Conservation (phyloP, 2,329 filamentous ascomycete genomes). For the Talaromyces sp. region DNA sequence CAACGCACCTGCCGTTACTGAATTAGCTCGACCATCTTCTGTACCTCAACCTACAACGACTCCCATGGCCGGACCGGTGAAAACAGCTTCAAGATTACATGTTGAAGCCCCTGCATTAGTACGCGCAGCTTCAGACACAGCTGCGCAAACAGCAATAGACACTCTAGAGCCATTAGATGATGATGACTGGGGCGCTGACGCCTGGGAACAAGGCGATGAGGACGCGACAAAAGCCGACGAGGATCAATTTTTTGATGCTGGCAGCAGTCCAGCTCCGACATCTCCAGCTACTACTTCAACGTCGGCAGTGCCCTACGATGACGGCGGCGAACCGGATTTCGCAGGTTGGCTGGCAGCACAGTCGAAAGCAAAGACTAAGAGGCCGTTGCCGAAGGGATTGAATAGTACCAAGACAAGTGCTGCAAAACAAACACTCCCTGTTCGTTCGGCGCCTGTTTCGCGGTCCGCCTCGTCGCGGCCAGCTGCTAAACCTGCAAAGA, state of each 20-base stretch:
- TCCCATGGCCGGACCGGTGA: slow-evolving; percentile 26
- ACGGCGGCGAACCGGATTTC: slow-evolving; percentile 89
- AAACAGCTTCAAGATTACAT: slow-evolving; percentile 25
- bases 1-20: slow-evolving; percentile 43
- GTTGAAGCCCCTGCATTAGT: slow-evolving; percentile 30
- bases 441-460: slow-evolving; percentile 33
- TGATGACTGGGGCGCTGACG: slow-evolving; percentile 50
- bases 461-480: slow-evolving; percentile 40
- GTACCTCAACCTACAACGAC: slow-evolving; percentile 43
- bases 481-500: slow-evolving; percentile 57
- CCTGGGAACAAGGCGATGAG: slow-evolving; percentile 67
- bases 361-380: slow-evolving; percentile 68
- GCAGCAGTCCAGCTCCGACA: slow-evolving; percentile 30
- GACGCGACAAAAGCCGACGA: slow-evolving; percentile 38
- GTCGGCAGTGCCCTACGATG: slow-evolving; percentile 62
- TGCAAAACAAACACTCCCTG: slow-evolving; percentile 30
- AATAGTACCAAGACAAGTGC: slow-evolving; percentile 52
- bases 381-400: slow-evolving; percentile 73
- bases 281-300: slow-evolving; percentile 26
- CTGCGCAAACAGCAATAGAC: slow-evolving; percentile 46
- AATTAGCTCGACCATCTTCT: slow-evolving; percentile 46
- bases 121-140: slow-evolving; percentile 41
- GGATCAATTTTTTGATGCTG: slow-evolving; percentile 46
- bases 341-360: slow-evolving; percentile 92
- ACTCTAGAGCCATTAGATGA: slow-evolving; percentile 29